These are phyloP conservation scores for Rhizopogon rudus DNA, from an alignment of 768 basidiomycete genomes.

Conservation along the genomic window DNA sequence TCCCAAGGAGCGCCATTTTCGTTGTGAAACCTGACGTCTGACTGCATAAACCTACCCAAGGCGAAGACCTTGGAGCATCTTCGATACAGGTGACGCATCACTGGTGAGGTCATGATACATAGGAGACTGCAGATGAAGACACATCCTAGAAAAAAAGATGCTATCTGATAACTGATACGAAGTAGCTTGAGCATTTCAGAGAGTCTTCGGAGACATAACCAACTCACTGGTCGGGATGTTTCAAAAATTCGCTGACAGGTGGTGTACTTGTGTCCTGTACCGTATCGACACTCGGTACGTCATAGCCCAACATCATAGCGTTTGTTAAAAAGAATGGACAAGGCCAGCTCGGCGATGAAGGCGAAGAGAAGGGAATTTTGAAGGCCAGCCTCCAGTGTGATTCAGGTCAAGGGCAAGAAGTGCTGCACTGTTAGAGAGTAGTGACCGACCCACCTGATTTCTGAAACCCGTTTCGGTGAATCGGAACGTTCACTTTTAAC, in stretches of 20 bases:
- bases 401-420: too few relatives aligned
- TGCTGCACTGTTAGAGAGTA: background rate
- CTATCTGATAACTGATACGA: conserved; percentile 28
- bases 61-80: background rate
- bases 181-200: background rate
- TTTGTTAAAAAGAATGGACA: conserved; percentile 1
- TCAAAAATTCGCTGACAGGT: conserved; percentile 19
- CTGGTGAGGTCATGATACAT: conserved; percentile 18
- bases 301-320: background rate
- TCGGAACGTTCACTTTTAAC: background rate
- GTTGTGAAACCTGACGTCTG: background rate
- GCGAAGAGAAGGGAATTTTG: background rate
- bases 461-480: background rate
- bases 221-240: conserved; percentile 30
- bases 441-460: background rate
- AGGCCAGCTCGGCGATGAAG: conserved; percentile 21
- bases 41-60: background rate
- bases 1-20: background rate
- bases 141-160: conserved; percentile 37
- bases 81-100: background rate
- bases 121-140: conserved; percentile 31
- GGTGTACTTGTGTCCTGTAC: conserved; percentile 3
- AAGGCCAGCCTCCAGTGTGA: conserved; percentile 8
- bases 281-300: conserved; percentile 1
- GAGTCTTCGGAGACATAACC: background rate